Percentiles rank a stretch among this genome's conserved stretches.
Evolutionary conservation across 2,329 filamentous ascomycete species (phyloP).

Genomic region (Colletotrichum cordylinicola): DNA sequence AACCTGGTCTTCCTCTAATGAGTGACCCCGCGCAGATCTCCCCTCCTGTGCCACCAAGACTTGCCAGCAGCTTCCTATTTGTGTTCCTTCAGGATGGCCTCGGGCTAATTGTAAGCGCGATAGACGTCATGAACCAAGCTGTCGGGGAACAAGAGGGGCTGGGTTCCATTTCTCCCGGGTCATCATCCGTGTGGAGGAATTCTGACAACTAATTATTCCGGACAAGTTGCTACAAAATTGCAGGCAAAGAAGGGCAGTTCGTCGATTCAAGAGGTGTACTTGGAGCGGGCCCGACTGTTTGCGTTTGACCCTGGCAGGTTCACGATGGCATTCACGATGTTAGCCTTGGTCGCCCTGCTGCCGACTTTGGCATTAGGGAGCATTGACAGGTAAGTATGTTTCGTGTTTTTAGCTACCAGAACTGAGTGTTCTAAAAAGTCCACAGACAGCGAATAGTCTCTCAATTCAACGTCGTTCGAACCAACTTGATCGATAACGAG

Average conservation of each 20-base stretch:
- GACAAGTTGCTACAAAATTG: constrained; percentile 8
- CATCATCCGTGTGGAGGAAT: constrained; percentile 14
- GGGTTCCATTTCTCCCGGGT: background rate
- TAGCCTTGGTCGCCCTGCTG: background rate
- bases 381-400: background rate
- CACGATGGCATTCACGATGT: background rate
- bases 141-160: background rate
- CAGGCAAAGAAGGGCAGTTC: no score
- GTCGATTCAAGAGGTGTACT: background rate
- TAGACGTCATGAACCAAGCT: background rate
- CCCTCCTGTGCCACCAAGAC: background rate
- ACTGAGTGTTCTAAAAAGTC: background rate
- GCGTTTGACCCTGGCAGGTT: no score
- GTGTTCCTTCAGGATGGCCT: background rate
- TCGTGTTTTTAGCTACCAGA: background rate
- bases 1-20: background rate
- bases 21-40: background rate
- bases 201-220: no score
- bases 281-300: background rate
- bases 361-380: background rate
- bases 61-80: background rate
- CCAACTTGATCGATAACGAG: constrained; percentile 32
- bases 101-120: background rate
- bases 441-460: constrained; percentile 26
- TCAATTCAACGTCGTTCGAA: constrained; percentile 28